Evolutionary conservation across 352 stramenopile genomes (phyloP).

Genomic region (Pythium aristosporum): DNA sequence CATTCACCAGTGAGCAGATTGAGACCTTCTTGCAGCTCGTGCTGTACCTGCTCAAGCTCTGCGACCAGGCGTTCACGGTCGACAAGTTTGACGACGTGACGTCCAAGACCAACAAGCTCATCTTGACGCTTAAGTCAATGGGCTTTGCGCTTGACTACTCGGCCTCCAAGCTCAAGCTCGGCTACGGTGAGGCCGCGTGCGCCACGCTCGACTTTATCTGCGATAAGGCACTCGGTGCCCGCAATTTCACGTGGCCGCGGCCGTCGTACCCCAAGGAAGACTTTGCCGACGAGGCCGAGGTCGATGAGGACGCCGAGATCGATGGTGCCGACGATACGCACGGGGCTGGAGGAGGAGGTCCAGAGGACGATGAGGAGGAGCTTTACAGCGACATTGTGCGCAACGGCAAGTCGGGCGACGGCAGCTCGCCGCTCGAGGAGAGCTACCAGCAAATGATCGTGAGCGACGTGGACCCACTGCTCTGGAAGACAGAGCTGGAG

Average conservation of each 20-base stretch:
- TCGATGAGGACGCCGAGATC: conserved; percentile 57
- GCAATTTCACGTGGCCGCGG: conserved; percentile 64
- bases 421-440: conserved; percentile 56
- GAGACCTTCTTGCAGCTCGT: conserved; percentile 78
- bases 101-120: conserved; percentile 87
- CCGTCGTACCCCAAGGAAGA: conserved; percentile 79
- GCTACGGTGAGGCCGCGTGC: conserved; percentile 76
- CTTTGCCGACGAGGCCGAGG: conserved; percentile 75
- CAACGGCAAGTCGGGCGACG: conserved; percentile 32
- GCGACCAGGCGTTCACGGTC: conserved; percentile 75
- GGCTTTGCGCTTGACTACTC: conserved; percentile 83
- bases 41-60: conserved; percentile 72
- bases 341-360: conserved; percentile 1
- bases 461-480: conserved; percentile 71
- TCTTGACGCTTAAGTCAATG: conserved; percentile 77
- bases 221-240: conserved; percentile 67
- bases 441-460: conserved; percentile 87
- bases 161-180: conserved; percentile 72
- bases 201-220: conserved; percentile 77
- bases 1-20: conserved; percentile 53
- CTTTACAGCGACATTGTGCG: conserved; percentile 62
- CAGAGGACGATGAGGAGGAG: conserved; percentile 52
- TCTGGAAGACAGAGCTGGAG: conserved; percentile 86
- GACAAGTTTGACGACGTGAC: conserved; percentile 90
- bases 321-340: conserved; percentile 33